Evolutionary conservation across 768 basidiomycete species (phyloP), one percentile per base, ranked within the genome.

Genomic region (Rhizopogon salebrosus): DNA sequence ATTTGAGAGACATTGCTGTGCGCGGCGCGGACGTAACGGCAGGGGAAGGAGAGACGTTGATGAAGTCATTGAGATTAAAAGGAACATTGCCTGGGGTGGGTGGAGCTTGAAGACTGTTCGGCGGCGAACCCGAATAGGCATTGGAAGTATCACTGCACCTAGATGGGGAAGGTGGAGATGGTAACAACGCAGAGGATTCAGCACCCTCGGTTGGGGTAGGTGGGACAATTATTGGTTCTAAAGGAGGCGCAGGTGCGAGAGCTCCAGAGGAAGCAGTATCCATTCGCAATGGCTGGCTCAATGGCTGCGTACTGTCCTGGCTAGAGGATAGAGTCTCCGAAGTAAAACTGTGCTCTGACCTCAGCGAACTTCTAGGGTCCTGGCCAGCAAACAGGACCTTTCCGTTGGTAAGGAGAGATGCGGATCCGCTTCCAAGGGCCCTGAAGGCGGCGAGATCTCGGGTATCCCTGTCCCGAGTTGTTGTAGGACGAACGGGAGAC

Each of bases 51-150:
- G 86, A 87, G 35, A 83, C 83, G 58, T 89, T 82, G 62, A 88
- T 80, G 63, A 82, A 89, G 53, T 89, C 87, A 57, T 78, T 78
- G 54, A 87, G 72, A 64, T 87, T 84, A 68, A 89, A 87, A 67
- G 60, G 68, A 59, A 57, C 67, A 36, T 58, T 60, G 35, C 56
- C 68, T 24, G 72, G 72, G 3, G 71, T 72, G 6, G 72, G 72
- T 39, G 73, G 63, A 9, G 64, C 66, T 31, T 68, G 64, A 29
- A 63, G 41, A 29, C 51, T 52, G 29, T 38, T 54, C 22, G 60
- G 41, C 6, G 55, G 46, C 36, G 57, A 51, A 35, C 18, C 31
- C 31, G 46, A 24, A 29, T 41, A 26, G 23, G 20, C 31, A 14
- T 52, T 34, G 3, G 51, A 42, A 13, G 49, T 6, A 22, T 64